These are phyloP conservation scores for Puccinia polysora DNA, from an alignment of 1,284 basidiomycete species.

Conservation along the genomic window DNA sequence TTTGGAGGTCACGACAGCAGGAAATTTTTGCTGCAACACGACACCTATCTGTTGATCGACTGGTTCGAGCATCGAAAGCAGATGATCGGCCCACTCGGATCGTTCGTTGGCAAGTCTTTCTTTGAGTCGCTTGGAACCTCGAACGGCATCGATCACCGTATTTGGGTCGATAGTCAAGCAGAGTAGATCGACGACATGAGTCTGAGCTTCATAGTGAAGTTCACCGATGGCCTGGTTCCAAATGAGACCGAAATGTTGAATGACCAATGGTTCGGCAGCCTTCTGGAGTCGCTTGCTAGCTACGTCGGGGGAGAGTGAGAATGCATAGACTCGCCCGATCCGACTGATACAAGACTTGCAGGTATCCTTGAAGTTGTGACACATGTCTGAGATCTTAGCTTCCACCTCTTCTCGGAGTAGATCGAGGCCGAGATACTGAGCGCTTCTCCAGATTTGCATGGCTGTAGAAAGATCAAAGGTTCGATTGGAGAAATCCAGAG, in stretches of 20 bases:
- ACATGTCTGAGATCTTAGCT: constrained; percentile 57
- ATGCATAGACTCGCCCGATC: constrained; percentile 69
- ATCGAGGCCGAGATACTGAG: constrained; percentile 74
- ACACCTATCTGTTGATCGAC: constrained; percentile 48
- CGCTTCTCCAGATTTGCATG: constrained; percentile 79
- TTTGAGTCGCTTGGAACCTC: constrained; percentile 41
- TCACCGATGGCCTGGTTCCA: constrained; percentile 76
- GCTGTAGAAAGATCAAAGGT: constrained; percentile 87
- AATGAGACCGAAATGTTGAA: constrained; percentile 73
- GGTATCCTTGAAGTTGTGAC: constrained; percentile 39
- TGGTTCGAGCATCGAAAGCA: constrained; percentile 54
- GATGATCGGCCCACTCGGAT: constrained; percentile 47
- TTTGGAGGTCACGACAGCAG: constrained; percentile 46
- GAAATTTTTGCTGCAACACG: constrained; percentile 45
- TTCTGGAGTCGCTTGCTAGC: constrained; percentile 66
- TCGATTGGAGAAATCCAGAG: constrained; percentile 83
- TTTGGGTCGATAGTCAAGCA: constrained; percentile 62
- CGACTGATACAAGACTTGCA: constrained; percentile 33
- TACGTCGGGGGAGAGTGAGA: constrained; percentile 69
- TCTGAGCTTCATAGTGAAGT: constrained; percentile 64
- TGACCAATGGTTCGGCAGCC: constrained; percentile 67
- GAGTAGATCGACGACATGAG: constrained; percentile 66
- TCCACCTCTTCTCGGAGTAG: constrained; percentile 72
- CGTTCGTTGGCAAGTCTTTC: constrained; percentile 49
- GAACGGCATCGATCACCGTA: constrained; percentile 63